These are phyloP conservation scores for Triangularia verruculosa DNA, from an alignment of 2,329 filamentous ascomycete species.

Conservation along the genomic window DNA sequence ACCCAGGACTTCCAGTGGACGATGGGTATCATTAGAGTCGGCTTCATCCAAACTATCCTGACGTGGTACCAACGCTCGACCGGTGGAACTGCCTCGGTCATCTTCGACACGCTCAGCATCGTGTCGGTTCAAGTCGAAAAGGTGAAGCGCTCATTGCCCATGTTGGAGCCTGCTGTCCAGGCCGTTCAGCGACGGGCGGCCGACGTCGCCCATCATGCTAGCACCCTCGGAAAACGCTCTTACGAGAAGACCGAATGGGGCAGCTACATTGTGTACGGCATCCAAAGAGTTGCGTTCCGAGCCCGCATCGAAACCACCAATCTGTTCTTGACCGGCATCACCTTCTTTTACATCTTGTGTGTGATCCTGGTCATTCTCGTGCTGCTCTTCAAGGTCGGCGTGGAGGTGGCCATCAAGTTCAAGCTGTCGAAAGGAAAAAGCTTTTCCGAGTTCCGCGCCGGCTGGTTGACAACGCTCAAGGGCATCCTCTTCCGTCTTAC, in stretches of 20 bases:
- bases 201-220: constrained; percentile 28
- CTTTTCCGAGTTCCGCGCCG: constrained; percentile 82
- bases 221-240: constrained; percentile 34
- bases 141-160: constrained; percentile 37
- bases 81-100: constrained; percentile 70
- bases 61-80: constrained; percentile 89
- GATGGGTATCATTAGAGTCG: constrained; percentile 80
- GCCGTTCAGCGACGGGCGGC: constrained; percentile 48
- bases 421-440: constrained; percentile 76
- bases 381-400: constrained; percentile 69
- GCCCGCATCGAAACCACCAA: constrained; percentile 77
- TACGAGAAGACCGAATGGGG: constrained; percentile 43
- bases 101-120: constrained; percentile 66
- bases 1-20: constrained; percentile 92
- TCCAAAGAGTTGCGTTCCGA: constrained; percentile 78
- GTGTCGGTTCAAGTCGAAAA: constrained; percentile 73
- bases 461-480: constrained; percentile 81
- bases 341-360: constrained; percentile 78
- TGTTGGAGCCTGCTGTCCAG: constrained; percentile 31
- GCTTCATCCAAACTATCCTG: constrained; percentile 74
- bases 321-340: constrained; percentile 78
- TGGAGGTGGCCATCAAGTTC: constrained; percentile 67
- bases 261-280: constrained; percentile 63
- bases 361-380: constrained; percentile 67
- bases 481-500: constrained; percentile 78